phyloP scores from a whole-genome alignment of 1,284 basidiomycete species.

The Ganoderma boninense region DNA sequence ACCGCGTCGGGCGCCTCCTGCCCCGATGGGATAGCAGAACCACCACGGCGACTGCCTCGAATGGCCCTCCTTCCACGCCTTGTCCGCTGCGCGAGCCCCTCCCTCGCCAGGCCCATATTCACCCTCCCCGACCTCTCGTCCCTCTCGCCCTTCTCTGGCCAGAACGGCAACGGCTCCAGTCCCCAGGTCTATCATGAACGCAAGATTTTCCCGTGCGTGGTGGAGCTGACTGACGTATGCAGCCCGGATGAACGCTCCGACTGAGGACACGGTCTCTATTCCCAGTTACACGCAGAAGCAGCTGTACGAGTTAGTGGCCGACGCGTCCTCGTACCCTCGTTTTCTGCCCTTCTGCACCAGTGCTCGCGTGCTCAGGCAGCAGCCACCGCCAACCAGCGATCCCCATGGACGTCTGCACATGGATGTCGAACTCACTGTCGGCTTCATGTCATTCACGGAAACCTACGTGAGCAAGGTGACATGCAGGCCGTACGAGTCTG shows the following conservation, averaged over 20 bases:
- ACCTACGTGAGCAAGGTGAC: slow-evolving; percentile 89
- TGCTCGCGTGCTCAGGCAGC: slow-evolving; percentile 70
- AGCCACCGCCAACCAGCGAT: slow-evolving; percentile 37
- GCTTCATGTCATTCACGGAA: slow-evolving; percentile 89
- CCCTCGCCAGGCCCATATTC: slow-evolving; percentile 45
- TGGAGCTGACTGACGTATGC: slow-evolving; percentile 18
- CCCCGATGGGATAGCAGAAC: slow-evolving; percentile 1
- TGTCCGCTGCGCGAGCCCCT: slow-evolving; percentile 14
- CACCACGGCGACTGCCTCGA: neutral
- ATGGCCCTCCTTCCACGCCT: slow-evolving; percentile 35
- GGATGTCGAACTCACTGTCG: slow-evolving; percentile 89
- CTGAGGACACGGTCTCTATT: slow-evolving; percentile 24
- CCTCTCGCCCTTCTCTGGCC: slow-evolving; percentile 46
- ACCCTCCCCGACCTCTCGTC: slow-evolving; percentile 51
- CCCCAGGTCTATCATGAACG: slow-evolving; percentile 63
- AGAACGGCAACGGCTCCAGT: slow-evolving; percentile 36
- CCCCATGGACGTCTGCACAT: slow-evolving; percentile 46
- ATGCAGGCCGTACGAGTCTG: slow-evolving; percentile 78
- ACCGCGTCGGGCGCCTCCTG: slow-evolving; percentile 11
- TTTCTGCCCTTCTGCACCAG: slow-evolving; percentile 93
- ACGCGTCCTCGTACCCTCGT: slow-evolving; percentile 85
- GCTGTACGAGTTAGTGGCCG: slow-evolving; percentile 88
- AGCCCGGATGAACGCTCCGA: slow-evolving; percentile 9
- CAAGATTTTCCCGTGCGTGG: slow-evolving; percentile 81
- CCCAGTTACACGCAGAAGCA: slow-evolving; percentile 75